These are phyloP conservation scores for Staphylotrichum longicolle DNA, from an alignment of 495 filamentous ascomycete species.

Conservation along the genomic window DNA sequence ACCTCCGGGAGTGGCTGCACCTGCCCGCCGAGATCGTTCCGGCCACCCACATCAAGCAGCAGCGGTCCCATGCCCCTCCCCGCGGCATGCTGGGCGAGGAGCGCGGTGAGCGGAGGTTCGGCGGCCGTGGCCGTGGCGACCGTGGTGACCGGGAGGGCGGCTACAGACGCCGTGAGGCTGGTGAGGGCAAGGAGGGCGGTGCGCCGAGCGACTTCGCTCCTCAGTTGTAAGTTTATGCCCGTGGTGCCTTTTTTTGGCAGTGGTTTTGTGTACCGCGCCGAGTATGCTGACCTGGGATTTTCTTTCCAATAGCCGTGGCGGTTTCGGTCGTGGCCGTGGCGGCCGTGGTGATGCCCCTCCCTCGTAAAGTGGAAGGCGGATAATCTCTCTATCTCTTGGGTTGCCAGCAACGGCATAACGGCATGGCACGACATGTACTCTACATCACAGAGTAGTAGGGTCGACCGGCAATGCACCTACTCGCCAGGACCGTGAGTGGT, in stretches of 20 bases:
- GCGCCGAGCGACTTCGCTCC: slow-evolving; percentile 93
- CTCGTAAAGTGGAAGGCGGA: slow-evolving; percentile 48
- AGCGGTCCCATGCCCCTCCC: slow-evolving; percentile 96
- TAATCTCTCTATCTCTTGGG: slow-evolving; percentile 38
- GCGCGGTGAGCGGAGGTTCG: slow-evolving; percentile 66
- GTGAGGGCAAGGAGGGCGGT: slow-evolving; percentile 92
- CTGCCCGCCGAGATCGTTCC: slow-evolving; percentile 99
- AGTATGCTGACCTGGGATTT: slow-evolving; percentile 29
- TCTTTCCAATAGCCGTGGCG: slow-evolving; percentile 65
- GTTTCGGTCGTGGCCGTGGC: slow-evolving; percentile 84
- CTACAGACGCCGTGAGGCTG: slow-evolving; percentile 83
- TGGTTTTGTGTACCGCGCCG: background rate
- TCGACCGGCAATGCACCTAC: slow-evolving; percentile 36
- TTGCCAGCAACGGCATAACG: slow-evolving; percentile 36
- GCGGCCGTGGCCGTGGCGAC: slow-evolving; percentile 60
- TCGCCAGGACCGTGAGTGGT: slow-evolving; percentile 37
- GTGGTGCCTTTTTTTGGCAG: background rate
- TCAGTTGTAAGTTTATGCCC: slow-evolving; percentile 63
- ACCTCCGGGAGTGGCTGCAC: slow-evolving; percentile 99
- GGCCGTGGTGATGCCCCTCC: slow-evolving; percentile 73
- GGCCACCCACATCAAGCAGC: slow-evolving; percentile 99
- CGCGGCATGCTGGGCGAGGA: slow-evolving; percentile 98
- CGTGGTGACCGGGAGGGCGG: slow-evolving; percentile 88
- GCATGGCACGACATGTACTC: slow-evolving; percentile 53
- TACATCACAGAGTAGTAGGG: slow-evolving; percentile 39